Evolutionary conservation across 805 yeast genomes (phyloP).

Genomic region (Schwanniomyces vanrijiae): DNA sequence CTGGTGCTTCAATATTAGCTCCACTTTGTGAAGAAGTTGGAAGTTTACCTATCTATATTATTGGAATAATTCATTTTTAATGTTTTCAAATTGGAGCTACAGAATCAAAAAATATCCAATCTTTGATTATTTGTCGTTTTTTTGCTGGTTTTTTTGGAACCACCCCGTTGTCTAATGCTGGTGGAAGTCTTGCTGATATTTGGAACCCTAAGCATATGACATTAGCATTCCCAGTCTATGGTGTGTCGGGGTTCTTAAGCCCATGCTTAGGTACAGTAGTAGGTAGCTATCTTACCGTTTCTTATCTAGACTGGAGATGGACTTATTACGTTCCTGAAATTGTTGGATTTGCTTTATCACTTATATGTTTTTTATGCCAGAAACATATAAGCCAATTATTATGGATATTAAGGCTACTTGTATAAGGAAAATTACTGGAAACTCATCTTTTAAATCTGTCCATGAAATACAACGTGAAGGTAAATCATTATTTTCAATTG

Average conservation of each 20-base stretch:
- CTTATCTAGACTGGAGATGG: constrained; percentile 63
- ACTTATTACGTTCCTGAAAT: constrained; percentile 59
- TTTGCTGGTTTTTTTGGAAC: constrained; percentile 76
- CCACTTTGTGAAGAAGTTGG: constrained; percentile 6
- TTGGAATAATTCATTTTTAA: constrained; percentile 1
- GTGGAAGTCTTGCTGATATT: constrained; percentile 79
- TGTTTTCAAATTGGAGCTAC: constrained; percentile 4
- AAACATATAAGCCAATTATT: constrained; percentile 73
- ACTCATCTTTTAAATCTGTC: background rate
- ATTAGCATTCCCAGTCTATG: constrained; percentile 74
- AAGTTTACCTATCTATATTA: constrained; percentile 1
- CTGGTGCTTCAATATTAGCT: constrained; percentile 4
- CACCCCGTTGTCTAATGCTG: constrained; percentile 81
- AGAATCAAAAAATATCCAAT: background rate
- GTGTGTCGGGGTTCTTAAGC: constrained; percentile 67
- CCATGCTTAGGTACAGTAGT: constrained; percentile 32
- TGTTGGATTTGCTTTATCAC: constrained; percentile 62
- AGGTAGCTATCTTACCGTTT: constrained; percentile 26
- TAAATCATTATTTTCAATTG: constrained; percentile 3
- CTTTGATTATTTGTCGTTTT: constrained; percentile 59
- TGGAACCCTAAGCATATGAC: constrained; percentile 67
- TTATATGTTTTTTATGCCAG: constrained; percentile 59
- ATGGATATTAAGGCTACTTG: constrained; percentile 55
- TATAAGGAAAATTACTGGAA: constrained; percentile 2
- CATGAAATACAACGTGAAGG: constrained; percentile 4